Base-by-base conservation (phyloP, 345 rosid genomes). In the Salix arbutifolia region DNA sequence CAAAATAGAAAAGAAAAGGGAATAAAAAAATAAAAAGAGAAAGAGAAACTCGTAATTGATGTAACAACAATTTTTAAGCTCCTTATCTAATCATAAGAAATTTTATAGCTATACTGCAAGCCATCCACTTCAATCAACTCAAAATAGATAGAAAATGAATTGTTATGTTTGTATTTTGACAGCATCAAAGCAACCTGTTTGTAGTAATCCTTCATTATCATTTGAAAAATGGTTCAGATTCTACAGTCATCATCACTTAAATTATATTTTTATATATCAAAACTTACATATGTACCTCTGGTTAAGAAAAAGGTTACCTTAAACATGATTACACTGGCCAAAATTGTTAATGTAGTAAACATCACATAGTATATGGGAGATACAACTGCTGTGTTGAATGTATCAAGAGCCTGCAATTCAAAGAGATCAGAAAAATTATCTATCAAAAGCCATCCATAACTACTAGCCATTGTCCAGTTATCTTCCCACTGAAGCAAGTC, bases 341-440 rank as follows among this genome's bases (percentile, higher is more conserved):
- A 61, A 76, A 76, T 69, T 42, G 79, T 76, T 16, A 76, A 61
- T 72, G 79, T 60, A 19, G 79, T 76, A 53, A 76, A 76, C 79
- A 76, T 76, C 69, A 76, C 79, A 70, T 76, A 76, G 74, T 76
- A 76, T 76, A 76, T 76, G 28, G 79, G 79, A 23, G 79, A 69
- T 4, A 76, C 79, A 60, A 76, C 79, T 8, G 74, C 79, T 26
- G 79, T 70, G 69, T 76, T 76, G 74, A 76, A 76, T 61, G 79
- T 76, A 69, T 76, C 79, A 69, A 76, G 79, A 69, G 79, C 79
- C 79, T 76, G 79, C 67, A 69, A 65, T 76, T 50, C 9, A 68
- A 61, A 76, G 66, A 52, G 71, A 61, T 31, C 8, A 37, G 8
- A 12, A 5, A 66, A 67, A 33, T 37, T 52, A 33, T 2, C 11